Percentiles rank a stretch among this genome's conserved stretches.
Conservation (phyloP, 257 asterid species). For the Salvia rosmarinus region DNA sequence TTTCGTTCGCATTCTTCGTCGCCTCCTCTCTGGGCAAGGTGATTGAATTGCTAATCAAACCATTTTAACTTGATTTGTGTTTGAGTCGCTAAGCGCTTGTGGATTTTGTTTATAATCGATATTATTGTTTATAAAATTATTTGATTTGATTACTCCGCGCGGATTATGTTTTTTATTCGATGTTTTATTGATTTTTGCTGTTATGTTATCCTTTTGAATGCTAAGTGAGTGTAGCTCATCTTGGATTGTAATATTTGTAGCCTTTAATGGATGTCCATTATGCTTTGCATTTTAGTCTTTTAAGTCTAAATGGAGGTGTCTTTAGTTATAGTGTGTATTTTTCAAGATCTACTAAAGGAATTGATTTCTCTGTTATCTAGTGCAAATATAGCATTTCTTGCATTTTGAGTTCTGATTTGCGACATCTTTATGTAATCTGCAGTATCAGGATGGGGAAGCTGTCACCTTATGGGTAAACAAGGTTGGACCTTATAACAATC, state of each 20-base stretch:
- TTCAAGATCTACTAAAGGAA: conserved; percentile 29
- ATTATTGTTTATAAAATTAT: neutral
- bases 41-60: conserved; percentile 31
- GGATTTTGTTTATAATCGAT: conserved; percentile 28
- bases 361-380: conserved; percentile 20
- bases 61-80: conserved; percentile 14
- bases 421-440: conserved; percentile 36
- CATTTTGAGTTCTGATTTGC: conserved; percentile 20
- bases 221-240: neutral
- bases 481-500: conserved; percentile 84
- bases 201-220: neutral
- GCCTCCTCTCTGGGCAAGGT: conserved; percentile 58
- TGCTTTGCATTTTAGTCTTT: neutral
- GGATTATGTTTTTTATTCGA: neutral
- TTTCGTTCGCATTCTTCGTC: conserved; percentile 42
- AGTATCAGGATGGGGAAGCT: conserved; percentile 61
- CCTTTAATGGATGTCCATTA: neutral
- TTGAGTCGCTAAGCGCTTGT: conserved; percentile 13
- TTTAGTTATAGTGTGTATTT: neutral
- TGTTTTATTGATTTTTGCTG: neutral
- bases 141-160: conserved; percentile 20
- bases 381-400: conserved; percentile 11
- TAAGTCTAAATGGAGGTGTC: neutral
- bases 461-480: conserved; percentile 74
- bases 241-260: conserved; percentile 10